These are phyloP conservation scores for Cymbidium sinense DNA, from an alignment of 106 monocot species.

Conservation along the genomic window DNA sequence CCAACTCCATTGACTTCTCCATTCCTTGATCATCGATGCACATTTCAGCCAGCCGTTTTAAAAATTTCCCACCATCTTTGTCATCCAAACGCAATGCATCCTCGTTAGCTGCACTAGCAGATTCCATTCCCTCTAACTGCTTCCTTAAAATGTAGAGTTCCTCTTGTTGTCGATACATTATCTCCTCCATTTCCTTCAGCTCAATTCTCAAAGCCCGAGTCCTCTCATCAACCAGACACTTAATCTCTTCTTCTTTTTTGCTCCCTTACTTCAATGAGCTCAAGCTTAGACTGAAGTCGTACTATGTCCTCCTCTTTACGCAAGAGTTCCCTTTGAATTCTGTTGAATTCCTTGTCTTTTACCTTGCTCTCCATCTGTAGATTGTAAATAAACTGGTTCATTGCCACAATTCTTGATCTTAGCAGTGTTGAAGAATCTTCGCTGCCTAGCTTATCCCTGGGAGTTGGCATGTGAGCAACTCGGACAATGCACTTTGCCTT, in stretches of 20 bases:
- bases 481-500: constrained; percentile 98
- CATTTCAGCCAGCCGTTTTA: constrained; percentile 45
- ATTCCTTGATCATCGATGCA: constrained; percentile 48
- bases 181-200: constrained; percentile 65
- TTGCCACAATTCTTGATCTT: constrained; percentile 65
- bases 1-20: constrained; percentile 88
- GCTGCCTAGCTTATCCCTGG: constrained; percentile 27
- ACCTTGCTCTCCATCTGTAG: constrained; percentile 74
- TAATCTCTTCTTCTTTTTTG: constrained; percentile 54
- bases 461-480: constrained; percentile 66
- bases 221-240: constrained; percentile 39
- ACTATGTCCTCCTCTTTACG: constrained; percentile 60
- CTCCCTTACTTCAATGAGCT: constrained; percentile 37
- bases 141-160: constrained; percentile 48
- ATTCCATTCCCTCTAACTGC: constrained; percentile 38
- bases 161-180: constrained; percentile 43
- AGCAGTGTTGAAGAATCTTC: constrained; percentile 46
- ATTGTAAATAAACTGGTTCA: constrained; percentile 94
- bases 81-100: constrained; percentile 17
- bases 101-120: constrained; percentile 12
- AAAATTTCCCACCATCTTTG: constrained; percentile 32
- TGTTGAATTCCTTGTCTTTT: constrained; percentile 58
- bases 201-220: constrained; percentile 36
- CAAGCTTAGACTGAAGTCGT: constrained; percentile 28
- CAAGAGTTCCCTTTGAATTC: constrained; percentile 45